Percentiles rank a stretch among this genome's conserved stretches.
These are phyloP conservation scores for Thelephora terrestris DNA, from an alignment of 1,284 basidiomycete species.

Conservation along the genomic window DNA sequence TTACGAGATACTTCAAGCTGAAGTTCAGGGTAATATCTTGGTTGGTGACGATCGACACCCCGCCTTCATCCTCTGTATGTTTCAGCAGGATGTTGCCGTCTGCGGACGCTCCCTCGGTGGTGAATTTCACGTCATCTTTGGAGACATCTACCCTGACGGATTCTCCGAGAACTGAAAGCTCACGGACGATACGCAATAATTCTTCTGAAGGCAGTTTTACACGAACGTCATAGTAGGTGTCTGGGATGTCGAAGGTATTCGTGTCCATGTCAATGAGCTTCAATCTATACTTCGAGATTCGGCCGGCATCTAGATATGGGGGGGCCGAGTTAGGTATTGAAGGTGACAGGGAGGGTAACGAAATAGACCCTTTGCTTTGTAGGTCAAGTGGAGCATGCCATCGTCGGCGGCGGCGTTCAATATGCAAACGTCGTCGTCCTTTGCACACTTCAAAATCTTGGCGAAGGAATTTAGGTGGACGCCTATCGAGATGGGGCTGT, in stretches of 20 bases:
- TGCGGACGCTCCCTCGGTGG: slow-evolving; percentile 89
- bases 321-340: slow-evolving; percentile 4
- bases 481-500: slow-evolving; percentile 90
- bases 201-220: slow-evolving; percentile 84
- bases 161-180: slow-evolving; percentile 90
- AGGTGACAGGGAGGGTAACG: slow-evolving; percentile 9
- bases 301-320: slow-evolving; percentile 65
- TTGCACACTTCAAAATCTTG: slow-evolving; percentile 96
- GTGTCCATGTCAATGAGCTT: slow-evolving; percentile 99
- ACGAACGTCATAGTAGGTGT: slow-evolving; percentile 95
- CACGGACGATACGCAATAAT: slow-evolving; percentile 89
- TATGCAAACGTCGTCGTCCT: slow-evolving; percentile 91
- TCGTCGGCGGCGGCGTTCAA: slow-evolving; percentile 90
- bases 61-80: slow-evolving; percentile 44
- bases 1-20: slow-evolving; percentile 94
- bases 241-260: slow-evolving; percentile 94
- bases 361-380: slow-evolving; percentile 83
- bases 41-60: slow-evolving; percentile 79
- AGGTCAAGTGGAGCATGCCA: slow-evolving; percentile 83
- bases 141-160: slow-evolving; percentile 92
- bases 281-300: slow-evolving; percentile 97
- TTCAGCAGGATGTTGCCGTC: slow-evolving; percentile 86
- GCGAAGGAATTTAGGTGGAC: slow-evolving; percentile 86
- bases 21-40: slow-evolving; percentile 92
- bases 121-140: slow-evolving; percentile 96